A percentile compares a stretch with the other conserved stretches of the same genome.
phyloP scores from a whole-genome alignment of 768 basidiomycete species.

The Mycena haematopus region DNA sequence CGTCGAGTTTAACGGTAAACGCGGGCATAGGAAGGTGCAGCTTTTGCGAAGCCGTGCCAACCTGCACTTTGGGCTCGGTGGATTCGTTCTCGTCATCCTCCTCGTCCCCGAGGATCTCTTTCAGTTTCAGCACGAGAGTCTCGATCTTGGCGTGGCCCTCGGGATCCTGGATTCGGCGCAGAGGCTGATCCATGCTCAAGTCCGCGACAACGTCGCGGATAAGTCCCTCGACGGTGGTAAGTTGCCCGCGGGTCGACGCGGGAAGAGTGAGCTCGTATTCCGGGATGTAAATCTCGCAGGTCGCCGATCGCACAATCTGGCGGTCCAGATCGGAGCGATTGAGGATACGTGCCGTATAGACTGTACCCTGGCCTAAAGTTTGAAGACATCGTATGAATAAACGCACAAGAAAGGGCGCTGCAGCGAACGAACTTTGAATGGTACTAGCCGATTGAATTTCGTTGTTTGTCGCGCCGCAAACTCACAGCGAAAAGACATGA shows the following conservation, averaged over 20 bases:
- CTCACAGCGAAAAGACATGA: conserved; percentile 97
- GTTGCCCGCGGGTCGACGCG: conserved; percentile 79
- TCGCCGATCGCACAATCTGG: conserved; percentile 89
- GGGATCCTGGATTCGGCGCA: conserved; percentile 82
- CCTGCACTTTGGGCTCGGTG: conserved; percentile 27
- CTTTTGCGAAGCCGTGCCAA: conserved; percentile 42
- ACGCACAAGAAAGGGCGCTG: background rate
- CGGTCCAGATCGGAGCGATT: conserved; percentile 83
- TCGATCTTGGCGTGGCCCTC: conserved; percentile 77
- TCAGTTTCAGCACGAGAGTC: conserved; percentile 68
- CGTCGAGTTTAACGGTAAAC: conserved; percentile 88
- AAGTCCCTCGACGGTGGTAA: conserved; percentile 97
- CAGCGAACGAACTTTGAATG: conserved; percentile 71
- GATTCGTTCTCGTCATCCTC: conserved; percentile 57
- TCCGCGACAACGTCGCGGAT: conserved; percentile 83
- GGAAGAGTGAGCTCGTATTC: conserved; percentile 94
- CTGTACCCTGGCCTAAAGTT: conserved; percentile 76
- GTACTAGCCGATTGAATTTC: conserved; percentile 91
- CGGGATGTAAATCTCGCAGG: conserved; percentile 82
- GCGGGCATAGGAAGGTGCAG: conserved; percentile 63
- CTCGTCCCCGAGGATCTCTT: conserved; percentile 66
- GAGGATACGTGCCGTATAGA: conserved; percentile 83
- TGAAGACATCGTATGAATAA: background rate
- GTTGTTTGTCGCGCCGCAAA: conserved; percentile 91
- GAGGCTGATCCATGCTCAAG: conserved; percentile 80